Evolutionary conservation across 2,329 filamentous ascomycete species (phyloP).

Genomic region (Talaromyces pinophilus): DNA sequence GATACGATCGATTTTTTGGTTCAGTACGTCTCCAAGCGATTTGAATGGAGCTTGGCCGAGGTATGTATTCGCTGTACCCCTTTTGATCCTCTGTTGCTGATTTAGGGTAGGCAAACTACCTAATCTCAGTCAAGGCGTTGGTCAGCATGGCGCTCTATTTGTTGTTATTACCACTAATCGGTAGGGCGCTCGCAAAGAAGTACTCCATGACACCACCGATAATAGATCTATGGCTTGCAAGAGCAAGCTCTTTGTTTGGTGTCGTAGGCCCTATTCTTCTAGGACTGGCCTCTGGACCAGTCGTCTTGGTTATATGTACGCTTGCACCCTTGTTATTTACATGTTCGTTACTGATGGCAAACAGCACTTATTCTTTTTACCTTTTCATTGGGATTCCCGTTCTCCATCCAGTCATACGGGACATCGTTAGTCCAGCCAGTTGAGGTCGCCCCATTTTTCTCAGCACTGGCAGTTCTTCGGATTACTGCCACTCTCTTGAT

Average conservation of each 20-base stretch:
- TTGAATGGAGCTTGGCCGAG: slow-evolving; percentile 10
- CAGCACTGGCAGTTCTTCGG: slow-evolving; percentile 4
- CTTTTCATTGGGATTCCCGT: slow-evolving; percentile 8
- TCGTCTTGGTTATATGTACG: background rate
- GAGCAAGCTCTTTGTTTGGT: slow-evolving; percentile 12
- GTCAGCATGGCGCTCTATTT: slow-evolving; percentile 7
- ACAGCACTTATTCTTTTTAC: slow-evolving; percentile 6
- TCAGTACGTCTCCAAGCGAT: slow-evolving; percentile 14
- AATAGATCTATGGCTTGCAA: slow-evolving; percentile 8
- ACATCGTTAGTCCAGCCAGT: slow-evolving; percentile 10
- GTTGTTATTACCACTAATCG: background rate
- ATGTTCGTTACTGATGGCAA: background rate
- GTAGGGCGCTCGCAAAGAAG: background rate
- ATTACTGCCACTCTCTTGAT: slow-evolving; percentile 3
- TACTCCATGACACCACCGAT: background rate
- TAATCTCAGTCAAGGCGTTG: background rate
- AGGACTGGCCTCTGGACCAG: background rate
- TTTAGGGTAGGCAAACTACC: slow-evolving; percentile 8
- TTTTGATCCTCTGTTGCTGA: background rate
- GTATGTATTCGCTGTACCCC: background rate
- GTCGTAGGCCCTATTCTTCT: background rate
- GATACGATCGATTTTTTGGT: slow-evolving; percentile 11
- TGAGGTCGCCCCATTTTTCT: slow-evolving; percentile 10
- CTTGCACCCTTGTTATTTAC: background rate
- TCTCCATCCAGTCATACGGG: slow-evolving; percentile 5